Evolutionary conservation across 2,329 filamentous ascomycete genomes (phyloP).

Genomic region (Fusarium brevicatenulatum): DNA sequence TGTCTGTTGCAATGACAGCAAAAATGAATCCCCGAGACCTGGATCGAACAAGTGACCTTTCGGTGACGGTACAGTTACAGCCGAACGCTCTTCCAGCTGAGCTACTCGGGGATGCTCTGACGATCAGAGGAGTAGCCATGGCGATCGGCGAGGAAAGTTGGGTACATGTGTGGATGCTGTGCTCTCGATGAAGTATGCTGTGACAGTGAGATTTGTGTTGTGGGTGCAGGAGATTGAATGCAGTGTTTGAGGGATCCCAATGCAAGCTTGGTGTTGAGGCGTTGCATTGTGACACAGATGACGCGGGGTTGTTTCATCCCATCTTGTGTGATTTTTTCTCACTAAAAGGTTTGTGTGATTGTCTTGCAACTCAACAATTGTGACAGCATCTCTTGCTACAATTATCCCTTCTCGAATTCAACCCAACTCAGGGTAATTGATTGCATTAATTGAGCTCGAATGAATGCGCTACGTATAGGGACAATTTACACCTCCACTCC

Average conservation of each 20-base stretch:
- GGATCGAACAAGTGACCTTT: slow-evolving; percentile 13
- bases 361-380: neutral
- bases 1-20: too few relatives aligned
- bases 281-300: neutral
- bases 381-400: neutral
- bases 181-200: neutral
- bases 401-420: accelerated
- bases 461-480: accelerated
- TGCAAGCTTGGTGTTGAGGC: neutral
- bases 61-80: slow-evolving; percentile 2
- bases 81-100: slow-evolving; percentile 11
- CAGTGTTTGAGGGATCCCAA: neutral
- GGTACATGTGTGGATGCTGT: neutral
- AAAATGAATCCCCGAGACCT: slow-evolving; percentile 10
- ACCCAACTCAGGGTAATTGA: too few relatives aligned
- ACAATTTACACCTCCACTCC: accelerated
- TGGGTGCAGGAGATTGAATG: too few relatives aligned
- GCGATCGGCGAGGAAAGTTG: neutral
- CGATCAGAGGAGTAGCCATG: neutral
- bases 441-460: accelerated
- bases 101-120: slow-evolving; percentile 4
- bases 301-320: neutral
- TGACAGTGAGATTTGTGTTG: too few relatives aligned
- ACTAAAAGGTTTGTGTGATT: too few relatives aligned
- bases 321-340: neutral